Evolutionary conservation across 148 eudicot genomes (phyloP), one percentile per base, ranked within the genome.

Genomic region (Silene uniflora): DNA sequence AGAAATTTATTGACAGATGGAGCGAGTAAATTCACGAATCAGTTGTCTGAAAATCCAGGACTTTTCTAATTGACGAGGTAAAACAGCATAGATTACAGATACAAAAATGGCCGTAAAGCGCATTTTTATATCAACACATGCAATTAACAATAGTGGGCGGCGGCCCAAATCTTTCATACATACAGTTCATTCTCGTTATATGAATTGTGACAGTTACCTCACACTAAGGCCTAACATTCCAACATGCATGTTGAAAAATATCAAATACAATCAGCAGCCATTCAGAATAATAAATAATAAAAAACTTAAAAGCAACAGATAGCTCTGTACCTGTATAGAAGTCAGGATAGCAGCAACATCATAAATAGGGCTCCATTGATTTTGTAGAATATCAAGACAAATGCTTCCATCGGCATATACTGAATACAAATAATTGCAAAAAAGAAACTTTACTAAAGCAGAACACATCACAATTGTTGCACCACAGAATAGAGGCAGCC

Each of bases 331-430:
- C 95, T 90, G 95, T 54, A 90, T 84, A 71, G 95, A 90, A 21
- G 95, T 90, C 70, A 90, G 88, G 81, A 90, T 88, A 62, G 95
- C 95, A 62, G 95, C 95, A 74, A 87, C 95, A 77, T 90, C 95
- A 85, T 90, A 90, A 21, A 90, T 90, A 39, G 95, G 95, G 79
- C 95, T 90, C 95, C 96, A 91, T 78, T 91, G 96, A 69, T 91
- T 91, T 83, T 91, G 96, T 63, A 91, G 86, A 68, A 91, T 91
- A 76, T 91, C 96, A 84, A 91, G 82, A 84, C 96, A 91, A 62
- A 91, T 91, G 81, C 96, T 91, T 74, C 96, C 96, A 84, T 88
- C 96, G 16, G 96, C 96, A 79, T 91, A 91, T 70, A 89, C 96
- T 91, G 87, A 71, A 32, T n/a, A 79, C 72, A 82, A 55, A 52